These are phyloP conservation scores for Millerozyma miso DNA, from an alignment of 805 yeast species.

Conservation along the genomic window DNA sequence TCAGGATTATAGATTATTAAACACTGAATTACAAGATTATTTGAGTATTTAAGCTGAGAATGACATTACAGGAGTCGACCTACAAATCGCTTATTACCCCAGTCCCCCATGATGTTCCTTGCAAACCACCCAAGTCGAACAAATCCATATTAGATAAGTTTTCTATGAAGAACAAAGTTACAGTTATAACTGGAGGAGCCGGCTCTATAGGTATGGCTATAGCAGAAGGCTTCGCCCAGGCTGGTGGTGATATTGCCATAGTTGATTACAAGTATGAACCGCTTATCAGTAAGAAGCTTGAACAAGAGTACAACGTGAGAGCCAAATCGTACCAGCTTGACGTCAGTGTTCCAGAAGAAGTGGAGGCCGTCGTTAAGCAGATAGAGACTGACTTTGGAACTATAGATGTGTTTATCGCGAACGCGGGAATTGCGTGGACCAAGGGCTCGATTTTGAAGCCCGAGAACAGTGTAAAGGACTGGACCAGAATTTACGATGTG, in stretches of 20 bases:
- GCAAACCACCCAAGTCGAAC: not conserved
- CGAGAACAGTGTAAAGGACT: constrained; percentile 13
- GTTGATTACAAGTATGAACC: constrained; percentile 21
- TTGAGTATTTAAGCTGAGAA: not conserved
- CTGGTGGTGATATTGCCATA: constrained; percentile 23
- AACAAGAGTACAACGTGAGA: constrained; percentile 15
- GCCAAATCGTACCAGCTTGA: constrained; percentile 18
- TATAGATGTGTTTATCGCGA: constrained; percentile 19
- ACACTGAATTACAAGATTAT: too few relatives aligned
- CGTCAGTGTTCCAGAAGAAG: constrained; percentile 15
- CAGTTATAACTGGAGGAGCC: constrained; percentile 27
- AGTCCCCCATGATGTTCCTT: not conserved
- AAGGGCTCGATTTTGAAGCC: constrained; percentile 16
- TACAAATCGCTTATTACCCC: not conserved
- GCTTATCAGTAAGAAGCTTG: constrained; percentile 18
- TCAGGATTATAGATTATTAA: too few relatives aligned
- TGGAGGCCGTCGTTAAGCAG: constrained; percentile 11
- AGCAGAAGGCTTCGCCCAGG: constrained; percentile 23
- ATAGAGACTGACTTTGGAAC: constrained; percentile 18
- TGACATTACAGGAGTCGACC: constrained; percentile 1
- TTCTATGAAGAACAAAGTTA: constrained; percentile 18
- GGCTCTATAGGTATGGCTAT: constrained; percentile 28
- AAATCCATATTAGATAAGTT: constrained; percentile 7
- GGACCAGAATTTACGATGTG: constrained; percentile 18
- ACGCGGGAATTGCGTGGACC: constrained; percentile 20